These are phyloP conservation scores for Penicillium capsulatum DNA, from an alignment of 2,329 filamentous ascomycete species.

Conservation along the genomic window DNA sequence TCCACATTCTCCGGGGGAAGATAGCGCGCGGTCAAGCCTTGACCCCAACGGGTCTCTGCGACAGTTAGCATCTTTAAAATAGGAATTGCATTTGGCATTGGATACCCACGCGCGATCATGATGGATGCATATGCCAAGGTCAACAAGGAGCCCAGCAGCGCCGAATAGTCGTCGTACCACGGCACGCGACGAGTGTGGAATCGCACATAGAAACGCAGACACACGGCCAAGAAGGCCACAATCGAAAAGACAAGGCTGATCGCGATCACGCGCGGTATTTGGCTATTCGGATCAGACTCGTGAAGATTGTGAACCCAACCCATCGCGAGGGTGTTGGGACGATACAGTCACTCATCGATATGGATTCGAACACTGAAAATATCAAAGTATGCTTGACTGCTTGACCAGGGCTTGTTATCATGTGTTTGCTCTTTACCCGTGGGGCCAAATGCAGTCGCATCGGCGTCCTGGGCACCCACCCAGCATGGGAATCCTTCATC, in stretches of 20 bases:
- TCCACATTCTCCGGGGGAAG: slow-evolving; percentile 25
- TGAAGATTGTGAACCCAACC: slow-evolving; percentile 30
- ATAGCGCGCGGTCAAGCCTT: slow-evolving; percentile 15
- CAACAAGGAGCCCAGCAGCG: slow-evolving; percentile 20
- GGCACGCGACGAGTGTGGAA: slow-evolving; percentile 14
- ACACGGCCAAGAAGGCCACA: slow-evolving; percentile 21
- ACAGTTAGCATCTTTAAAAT: neutral
- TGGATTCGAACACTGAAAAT: too few species aligned
- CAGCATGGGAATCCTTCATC: too few species aligned
- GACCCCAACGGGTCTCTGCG: slow-evolving; percentile 29
- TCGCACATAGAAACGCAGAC: slow-evolving; percentile 25
- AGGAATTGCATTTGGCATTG: too few species aligned
- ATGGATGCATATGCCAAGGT: slow-evolving; percentile 17
- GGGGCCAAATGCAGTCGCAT: slow-evolving; percentile 3
- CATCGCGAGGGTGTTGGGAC: too few species aligned
- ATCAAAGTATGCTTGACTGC: too few species aligned
- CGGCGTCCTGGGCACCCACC: too few species aligned
- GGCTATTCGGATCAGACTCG: slow-evolving; percentile 19
- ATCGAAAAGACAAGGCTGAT: slow-evolving; percentile 22
- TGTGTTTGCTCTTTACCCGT: slow-evolving; percentile 4
- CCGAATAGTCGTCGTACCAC: slow-evolving; percentile 29
- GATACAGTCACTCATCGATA: too few species aligned
- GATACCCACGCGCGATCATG: slow-evolving; percentile 20
- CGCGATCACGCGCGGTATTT: slow-evolving; percentile 20
- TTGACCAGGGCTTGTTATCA: too few species aligned